These are phyloP conservation scores for Huiozyma naganishii DNA, from an alignment of 805 yeast species.

Conservation along the genomic window DNA sequence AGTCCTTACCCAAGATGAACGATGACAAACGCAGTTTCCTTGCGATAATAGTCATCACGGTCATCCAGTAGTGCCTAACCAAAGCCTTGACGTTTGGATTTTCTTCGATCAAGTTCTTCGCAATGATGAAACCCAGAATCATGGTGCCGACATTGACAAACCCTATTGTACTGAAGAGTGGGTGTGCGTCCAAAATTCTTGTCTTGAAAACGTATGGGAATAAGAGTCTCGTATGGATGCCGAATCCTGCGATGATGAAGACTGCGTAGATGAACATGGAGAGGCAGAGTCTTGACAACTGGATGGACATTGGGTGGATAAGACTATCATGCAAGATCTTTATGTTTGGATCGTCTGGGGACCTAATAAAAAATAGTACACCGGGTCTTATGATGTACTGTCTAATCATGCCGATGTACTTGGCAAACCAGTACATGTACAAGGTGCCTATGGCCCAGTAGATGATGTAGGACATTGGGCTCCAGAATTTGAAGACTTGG, in stretches of 20 bases:
- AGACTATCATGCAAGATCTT: conserved; percentile 80
- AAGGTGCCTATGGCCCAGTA: conserved; percentile 70
- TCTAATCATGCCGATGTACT: conserved; percentile 78
- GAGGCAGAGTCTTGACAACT: conserved; percentile 58
- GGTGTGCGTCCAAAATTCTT: conserved; percentile 11
- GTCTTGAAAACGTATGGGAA: conserved; percentile 29
- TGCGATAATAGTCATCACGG: conserved; percentile 45
- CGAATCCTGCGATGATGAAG: conserved; percentile 68
- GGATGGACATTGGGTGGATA: conserved; percentile 61
- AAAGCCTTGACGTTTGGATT: conserved; percentile 26
- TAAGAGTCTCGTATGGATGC: conserved; percentile 44
- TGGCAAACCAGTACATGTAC: conserved; percentile 81
- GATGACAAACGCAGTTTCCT: conserved; percentile 62
- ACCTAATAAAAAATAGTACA: conserved; percentile 79
- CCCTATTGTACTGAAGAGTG: conserved; percentile 1
- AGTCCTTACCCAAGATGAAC: conserved; percentile 57
- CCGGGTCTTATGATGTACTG: conserved; percentile 70
- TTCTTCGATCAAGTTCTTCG: conserved; percentile 19
- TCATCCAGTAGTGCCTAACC: conserved; percentile 48
- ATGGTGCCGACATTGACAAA: conserved; percentile 6
- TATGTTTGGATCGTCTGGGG: conserved; percentile 89
- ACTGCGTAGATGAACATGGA: conserved; percentile 67
- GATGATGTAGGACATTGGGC: conserved; percentile 15
- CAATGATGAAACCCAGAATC: conserved; percentile 31
- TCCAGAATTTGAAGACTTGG: conserved; percentile 14